A percentile compares a stretch with the other conserved stretches of the same genome.
Evolutionary conservation across 345 rosid species (phyloP).

Genomic region (Toxicodendron radicans): DNA sequence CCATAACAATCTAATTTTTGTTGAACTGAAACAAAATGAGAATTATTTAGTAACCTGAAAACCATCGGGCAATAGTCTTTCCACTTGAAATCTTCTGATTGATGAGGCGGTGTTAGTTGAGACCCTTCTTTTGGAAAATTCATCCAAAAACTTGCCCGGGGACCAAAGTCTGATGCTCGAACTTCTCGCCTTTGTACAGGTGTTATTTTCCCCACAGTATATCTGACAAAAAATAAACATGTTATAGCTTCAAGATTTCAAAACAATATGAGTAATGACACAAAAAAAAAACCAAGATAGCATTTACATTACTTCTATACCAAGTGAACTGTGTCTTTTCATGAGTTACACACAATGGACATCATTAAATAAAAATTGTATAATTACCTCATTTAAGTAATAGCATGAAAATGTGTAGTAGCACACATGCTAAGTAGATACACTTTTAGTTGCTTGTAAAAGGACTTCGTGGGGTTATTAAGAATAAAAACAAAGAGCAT

Average conservation of each 20-base stretch:
- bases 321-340: slow-evolving; percentile 9
- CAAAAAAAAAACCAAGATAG: neutral
- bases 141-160: slow-evolving; percentile 98
- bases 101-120: slow-evolving; percentile 88
- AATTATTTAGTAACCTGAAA: slow-evolving; percentile 63
- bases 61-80: slow-evolving; percentile 99
- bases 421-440: neutral
- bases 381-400: neutral
- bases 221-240: slow-evolving; percentile 47
- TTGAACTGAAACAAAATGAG: slow-evolving; percentile 13
- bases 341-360: neutral
- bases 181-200: slow-evolving; percentile 94
- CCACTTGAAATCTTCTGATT: slow-evolving; percentile 93
- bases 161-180: slow-evolving; percentile 85
- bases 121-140: slow-evolving; percentile 89
- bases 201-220: slow-evolving; percentile 96
- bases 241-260: slow-evolving; percentile 9
- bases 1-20: neutral
- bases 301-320: neutral
- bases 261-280: neutral
- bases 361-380: neutral
- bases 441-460: neutral
- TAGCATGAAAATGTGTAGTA: neutral
- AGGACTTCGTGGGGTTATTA: neutral
- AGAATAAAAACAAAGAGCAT: slow-evolving; percentile 7